These are phyloP conservation scores for Gnaphalium uliginosum DNA, from an alignment of 129 eudicot genomes.

Conservation along the genomic window DNA sequence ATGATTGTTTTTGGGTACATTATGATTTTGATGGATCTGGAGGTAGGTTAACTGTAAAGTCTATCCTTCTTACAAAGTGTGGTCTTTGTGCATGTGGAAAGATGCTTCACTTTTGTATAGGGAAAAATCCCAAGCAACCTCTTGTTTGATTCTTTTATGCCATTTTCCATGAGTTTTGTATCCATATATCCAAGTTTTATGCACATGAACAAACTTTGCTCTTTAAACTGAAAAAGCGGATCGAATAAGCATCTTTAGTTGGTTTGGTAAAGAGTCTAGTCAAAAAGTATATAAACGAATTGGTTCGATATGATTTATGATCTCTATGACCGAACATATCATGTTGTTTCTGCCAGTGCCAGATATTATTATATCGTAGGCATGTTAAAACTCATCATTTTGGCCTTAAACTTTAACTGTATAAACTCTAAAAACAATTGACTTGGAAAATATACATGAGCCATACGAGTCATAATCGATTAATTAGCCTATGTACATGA, in stretches of 20 bases:
- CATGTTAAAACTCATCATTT: background rate
- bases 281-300: background rate
- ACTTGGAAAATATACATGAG: constrained; percentile 11
- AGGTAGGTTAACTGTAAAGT: constrained; percentile 24
- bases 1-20: background rate
- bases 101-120: constrained; percentile 19
- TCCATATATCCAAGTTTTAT: background rate
- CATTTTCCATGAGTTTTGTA: background rate
- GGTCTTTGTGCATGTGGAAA: constrained; percentile 29
- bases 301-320: background rate
- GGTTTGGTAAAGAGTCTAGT: background rate
- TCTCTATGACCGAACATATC: background rate
- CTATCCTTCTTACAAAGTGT: background rate
- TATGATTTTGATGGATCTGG: constrained; percentile 7
- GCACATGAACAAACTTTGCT: background rate
- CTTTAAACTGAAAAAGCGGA: background rate
- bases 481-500: constrained; percentile 1
- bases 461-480: background rate
- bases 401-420: background rate
- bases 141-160: constrained; percentile 24
- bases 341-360: background rate
- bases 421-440: background rate
- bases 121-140: constrained; percentile 32
- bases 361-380: too few species aligned
- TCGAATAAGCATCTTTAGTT: background rate